Conservation (phyloP, 2,329 filamentous ascomycete species). For the Aspergillus ochraceoroseus region DNA sequence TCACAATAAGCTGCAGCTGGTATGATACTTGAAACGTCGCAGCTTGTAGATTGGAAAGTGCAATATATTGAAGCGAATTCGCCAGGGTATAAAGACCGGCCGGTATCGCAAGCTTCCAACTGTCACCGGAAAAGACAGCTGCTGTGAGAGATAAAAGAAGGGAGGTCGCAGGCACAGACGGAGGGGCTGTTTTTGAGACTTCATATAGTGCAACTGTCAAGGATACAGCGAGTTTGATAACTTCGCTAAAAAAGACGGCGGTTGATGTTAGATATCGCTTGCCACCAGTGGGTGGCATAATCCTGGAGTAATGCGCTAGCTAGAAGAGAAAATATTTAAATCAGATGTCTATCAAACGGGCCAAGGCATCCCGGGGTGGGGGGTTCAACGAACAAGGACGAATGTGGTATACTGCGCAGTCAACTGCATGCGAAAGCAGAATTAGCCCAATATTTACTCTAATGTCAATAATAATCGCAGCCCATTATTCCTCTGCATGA, state of each 20-base stretch:
- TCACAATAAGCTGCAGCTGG: slow-evolving; percentile 90
- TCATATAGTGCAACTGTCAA: slow-evolving; percentile 85
- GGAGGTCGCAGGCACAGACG: slow-evolving; percentile 72
- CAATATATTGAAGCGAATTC: slow-evolving; percentile 90
- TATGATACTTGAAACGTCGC: slow-evolving; percentile 92
- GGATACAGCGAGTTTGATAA: slow-evolving; percentile 82
- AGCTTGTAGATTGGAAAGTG: slow-evolving; percentile 82
- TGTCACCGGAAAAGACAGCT: slow-evolving; percentile 80
- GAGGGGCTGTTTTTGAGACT: slow-evolving; percentile 68
- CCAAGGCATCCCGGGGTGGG: background rate
- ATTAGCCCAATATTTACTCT: background rate
- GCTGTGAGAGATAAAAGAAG: slow-evolving; percentile 75
- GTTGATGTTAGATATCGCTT: slow-evolving; percentile 92
- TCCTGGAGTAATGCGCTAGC: slow-evolving; percentile 91
- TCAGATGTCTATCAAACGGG: background rate
- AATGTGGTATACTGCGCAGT: slow-evolving; percentile 44
- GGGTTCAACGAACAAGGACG: slow-evolving; percentile 37
- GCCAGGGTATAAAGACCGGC: slow-evolving; percentile 85
- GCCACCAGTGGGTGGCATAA: slow-evolving; percentile 79
- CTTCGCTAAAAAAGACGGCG: slow-evolving; percentile 87
- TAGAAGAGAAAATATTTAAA: slow-evolving; percentile 34
- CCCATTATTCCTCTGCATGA: no score
- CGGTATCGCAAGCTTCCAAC: slow-evolving; percentile 90
- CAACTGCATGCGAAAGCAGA: slow-evolving; percentile 30
- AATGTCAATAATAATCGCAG: no score